Base-by-base conservation (phyloP, 2,329 filamentous ascomycete species). In the Paramyrothecium sp. region DNA sequence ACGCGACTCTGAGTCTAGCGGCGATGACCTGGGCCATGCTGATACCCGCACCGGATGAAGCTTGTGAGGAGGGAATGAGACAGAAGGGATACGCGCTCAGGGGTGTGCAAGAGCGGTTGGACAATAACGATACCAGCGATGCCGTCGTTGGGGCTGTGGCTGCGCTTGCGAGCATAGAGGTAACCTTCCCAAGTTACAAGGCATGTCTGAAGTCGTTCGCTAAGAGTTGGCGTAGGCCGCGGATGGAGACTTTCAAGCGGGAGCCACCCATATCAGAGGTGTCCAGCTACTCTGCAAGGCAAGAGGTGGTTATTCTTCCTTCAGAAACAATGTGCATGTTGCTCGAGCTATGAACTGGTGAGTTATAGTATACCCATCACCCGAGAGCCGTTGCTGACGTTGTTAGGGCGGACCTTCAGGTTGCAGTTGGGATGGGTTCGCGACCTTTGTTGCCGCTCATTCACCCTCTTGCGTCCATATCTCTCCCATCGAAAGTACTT, bases 91-190 rank as follows among this genome's bases (percentile, higher is more conserved):
- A 59, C 3, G 60, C 54, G 16, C 48, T 61, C 16, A 56, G 34
- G 17, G 56, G 55, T 7, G 34, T 62, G 4, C 56, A 60, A 33
- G 52, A 59, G 21, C 50, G 55, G 11, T 2, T 62, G 4, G 38
- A 34, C 12, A 22, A 10, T 12, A 56, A 57, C 21, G 51, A 59
- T 4, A 56, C 50, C 1, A 58, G 54, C 22, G 54, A 55, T 26
- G 44, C 57, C 8, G 41, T 60, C 5, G 53, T 62, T 20, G 61
- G 56, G 2, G 56, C 58, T 3, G 58, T 63, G 16, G 61, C 58
- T 26, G 58, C 54, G 21, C 61, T 61, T 12, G 61, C 61, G 13
- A 62, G 60, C 46, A 56, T 56, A 2, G 58, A 62, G 56, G 61
- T 60, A 21, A 2, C 53, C 23, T 12, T 44, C 13, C n/a, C 13